phyloP scores from a whole-genome alignment of 1,284 basidiomycete genomes.

The Rhodotorula sp. region DNA sequence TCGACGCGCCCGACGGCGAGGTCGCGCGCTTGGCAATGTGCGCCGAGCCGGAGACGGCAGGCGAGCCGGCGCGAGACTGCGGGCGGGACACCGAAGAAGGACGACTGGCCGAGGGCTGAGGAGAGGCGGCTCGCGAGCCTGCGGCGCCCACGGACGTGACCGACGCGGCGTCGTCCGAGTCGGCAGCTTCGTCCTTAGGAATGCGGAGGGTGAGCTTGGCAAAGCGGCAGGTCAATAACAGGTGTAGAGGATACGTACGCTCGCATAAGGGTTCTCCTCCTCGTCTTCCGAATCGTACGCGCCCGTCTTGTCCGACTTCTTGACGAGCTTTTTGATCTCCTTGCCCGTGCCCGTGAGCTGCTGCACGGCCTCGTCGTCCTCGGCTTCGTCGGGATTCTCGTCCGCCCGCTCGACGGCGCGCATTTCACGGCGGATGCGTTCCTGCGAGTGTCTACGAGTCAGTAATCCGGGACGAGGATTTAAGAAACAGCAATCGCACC shows the following conservation, averaged over 20 bases:
- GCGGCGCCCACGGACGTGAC: slow-evolving; percentile 6
- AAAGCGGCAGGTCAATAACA: slow-evolving; percentile 30
- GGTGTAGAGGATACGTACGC: slow-evolving; percentile 27
- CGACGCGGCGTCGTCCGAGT: slow-evolving; percentile 21
- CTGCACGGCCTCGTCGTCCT: slow-evolving; percentile 60
- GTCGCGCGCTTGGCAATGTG: slow-evolving; percentile 78
- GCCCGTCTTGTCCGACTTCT: slow-evolving; percentile 57
- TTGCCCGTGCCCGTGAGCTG: slow-evolving; percentile 68
- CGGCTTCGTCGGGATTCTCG: slow-evolving; percentile 69
- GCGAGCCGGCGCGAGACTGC: slow-evolving; percentile 43
- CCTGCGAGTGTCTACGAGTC: slow-evolving; percentile 55
- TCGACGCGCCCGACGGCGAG: slow-evolving; percentile 22
- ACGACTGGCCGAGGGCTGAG: slow-evolving; percentile 5
- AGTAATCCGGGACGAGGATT: background rate
- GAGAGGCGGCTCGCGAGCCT: slow-evolving; percentile 5
- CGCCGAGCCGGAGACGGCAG: slow-evolving; percentile 62
- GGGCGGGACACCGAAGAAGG: slow-evolving; percentile 25
- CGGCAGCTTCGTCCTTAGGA: slow-evolving; percentile 2
- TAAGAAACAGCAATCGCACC: slow-evolving; percentile 52
- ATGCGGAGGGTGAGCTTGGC: no score
- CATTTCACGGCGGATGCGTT: slow-evolving; percentile 79
- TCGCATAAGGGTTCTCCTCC: slow-evolving; percentile 68
- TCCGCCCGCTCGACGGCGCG: slow-evolving; percentile 70
- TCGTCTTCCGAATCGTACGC: slow-evolving; percentile 63
- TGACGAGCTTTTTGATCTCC: slow-evolving; percentile 73